Evolutionary conservation across 768 basidiomycete species (phyloP).

Genomic region (Auricularia cornea): DNA sequence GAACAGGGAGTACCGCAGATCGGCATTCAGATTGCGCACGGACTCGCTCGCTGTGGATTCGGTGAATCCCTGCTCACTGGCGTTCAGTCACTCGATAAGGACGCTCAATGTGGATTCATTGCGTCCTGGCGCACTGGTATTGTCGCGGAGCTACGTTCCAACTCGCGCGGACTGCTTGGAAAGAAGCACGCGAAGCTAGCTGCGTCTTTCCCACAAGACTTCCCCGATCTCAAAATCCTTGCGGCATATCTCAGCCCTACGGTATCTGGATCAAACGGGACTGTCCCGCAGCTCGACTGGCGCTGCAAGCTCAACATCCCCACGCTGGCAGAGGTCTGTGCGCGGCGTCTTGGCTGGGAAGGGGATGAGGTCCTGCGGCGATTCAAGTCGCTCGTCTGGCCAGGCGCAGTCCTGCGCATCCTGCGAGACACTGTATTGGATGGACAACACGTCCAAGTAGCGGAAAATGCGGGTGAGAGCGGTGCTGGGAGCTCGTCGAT

Average conservation of each 20-base stretch:
- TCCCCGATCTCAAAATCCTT: slow-evolving; percentile 68
- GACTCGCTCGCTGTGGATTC: slow-evolving; percentile 73
- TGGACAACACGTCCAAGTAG: slow-evolving; percentile 23
- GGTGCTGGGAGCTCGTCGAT: slow-evolving; percentile 36
- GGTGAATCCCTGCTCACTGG: slow-evolving; percentile 61
- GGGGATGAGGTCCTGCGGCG: slow-evolving; percentile 78
- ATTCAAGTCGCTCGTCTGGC: slow-evolving; percentile 81
- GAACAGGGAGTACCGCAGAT: slow-evolving; percentile 43
- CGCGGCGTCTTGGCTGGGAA: slow-evolving; percentile 89
- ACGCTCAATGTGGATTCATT: slow-evolving; percentile 37
- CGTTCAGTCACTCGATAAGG: slow-evolving; percentile 39
- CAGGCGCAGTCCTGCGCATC: slow-evolving; percentile 58
- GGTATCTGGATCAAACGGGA: slow-evolving; percentile 55
- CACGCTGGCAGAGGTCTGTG: slow-evolving; percentile 70
- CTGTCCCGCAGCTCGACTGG: slow-evolving; percentile 36
- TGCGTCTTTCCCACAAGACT: slow-evolving; percentile 50
- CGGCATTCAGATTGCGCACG: slow-evolving; percentile 64
- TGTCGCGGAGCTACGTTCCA: slow-evolving; percentile 58
- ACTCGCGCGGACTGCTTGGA: slow-evolving; percentile 81
- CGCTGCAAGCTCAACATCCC: slow-evolving; percentile 55
- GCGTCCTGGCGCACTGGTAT: slow-evolving; percentile 54
- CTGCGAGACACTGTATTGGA: slow-evolving; percentile 55
- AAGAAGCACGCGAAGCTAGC: slow-evolving; percentile 77
- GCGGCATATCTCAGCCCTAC: slow-evolving; percentile 71
- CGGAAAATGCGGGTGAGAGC: neutral